phyloP scores from a whole-genome alignment of 2,329 filamentous ascomycete species.

The Hypocreales sp. region DNA sequence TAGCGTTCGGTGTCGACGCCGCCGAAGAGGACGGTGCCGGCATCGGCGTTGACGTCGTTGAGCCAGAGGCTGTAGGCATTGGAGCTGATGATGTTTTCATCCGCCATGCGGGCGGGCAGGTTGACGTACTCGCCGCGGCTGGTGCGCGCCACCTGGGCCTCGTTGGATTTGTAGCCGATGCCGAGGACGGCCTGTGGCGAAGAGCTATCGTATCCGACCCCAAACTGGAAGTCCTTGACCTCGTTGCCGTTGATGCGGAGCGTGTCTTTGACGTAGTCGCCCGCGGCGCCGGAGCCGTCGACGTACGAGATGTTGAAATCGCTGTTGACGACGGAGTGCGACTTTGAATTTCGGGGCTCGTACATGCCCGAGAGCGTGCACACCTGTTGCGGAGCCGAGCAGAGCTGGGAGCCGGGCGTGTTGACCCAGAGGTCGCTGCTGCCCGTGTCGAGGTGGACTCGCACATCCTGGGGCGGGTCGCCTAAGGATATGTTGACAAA shows the following conservation, averaged over 20 bases:
- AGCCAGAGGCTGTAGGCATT: conserved; percentile 63
- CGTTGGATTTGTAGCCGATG: conserved; percentile 68
- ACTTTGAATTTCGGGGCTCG: conserved; percentile 54
- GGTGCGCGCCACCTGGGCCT: conserved; percentile 52
- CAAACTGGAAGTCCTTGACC: conserved; percentile 50
- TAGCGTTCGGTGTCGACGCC: conserved; percentile 57
- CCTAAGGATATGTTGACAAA: conserved; percentile 48
- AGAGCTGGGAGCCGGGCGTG: conserved; percentile 43
- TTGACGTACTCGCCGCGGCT: conserved; percentile 46
- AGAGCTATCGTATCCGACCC: conserved; percentile 50
- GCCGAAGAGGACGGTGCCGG: conserved; percentile 58
- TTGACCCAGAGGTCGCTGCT: conserved; percentile 62
- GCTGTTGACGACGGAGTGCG: conserved; percentile 57
- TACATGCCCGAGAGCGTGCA: conserved; percentile 55
- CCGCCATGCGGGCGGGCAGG: conserved; percentile 48
- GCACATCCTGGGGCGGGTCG: conserved; percentile 41
- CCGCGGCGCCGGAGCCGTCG: conserved; percentile 61
- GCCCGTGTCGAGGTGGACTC: conserved; percentile 50
- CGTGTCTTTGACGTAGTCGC: conserved; percentile 69
- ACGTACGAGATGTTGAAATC: conserved; percentile 81
- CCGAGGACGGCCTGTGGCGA: conserved; percentile 63
- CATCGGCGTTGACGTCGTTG: conserved; percentile 51
- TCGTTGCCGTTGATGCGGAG: conserved; percentile 41
- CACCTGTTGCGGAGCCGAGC: conserved; percentile 27
- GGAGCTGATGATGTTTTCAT: conserved; percentile 43